Evolutionary conservation across 2,329 filamentous ascomycete species (phyloP).

Genomic region (Talaromyces verruculosus): DNA sequence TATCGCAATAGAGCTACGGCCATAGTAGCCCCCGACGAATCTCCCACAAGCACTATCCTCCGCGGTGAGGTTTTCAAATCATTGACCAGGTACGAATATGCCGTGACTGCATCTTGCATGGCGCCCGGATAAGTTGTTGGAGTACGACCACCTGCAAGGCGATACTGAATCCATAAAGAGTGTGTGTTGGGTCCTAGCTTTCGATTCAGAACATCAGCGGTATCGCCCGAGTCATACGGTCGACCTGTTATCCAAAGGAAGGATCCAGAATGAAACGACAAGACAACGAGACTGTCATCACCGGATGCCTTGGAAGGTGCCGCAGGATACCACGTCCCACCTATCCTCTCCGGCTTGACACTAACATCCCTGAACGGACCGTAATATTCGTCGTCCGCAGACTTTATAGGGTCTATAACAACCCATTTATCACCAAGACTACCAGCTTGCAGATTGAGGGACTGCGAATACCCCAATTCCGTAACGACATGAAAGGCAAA

Average conservation of each 20-base stretch:
- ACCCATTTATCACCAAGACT: conserved; percentile 1
- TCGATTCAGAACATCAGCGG: neutral
- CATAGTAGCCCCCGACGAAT: neutral
- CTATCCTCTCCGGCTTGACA: conserved; percentile 11
- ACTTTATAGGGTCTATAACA: neutral
- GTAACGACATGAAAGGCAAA: neutral
- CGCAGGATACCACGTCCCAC: conserved; percentile 17
- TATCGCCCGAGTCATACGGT: neutral
- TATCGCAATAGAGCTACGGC: neutral
- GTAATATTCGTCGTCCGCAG: neutral
- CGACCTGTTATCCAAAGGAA: conserved; percentile 13
- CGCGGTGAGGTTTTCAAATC: neutral
- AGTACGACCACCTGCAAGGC: neutral
- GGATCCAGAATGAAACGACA: conserved; percentile 17
- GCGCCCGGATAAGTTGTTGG: neutral
- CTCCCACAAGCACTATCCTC: neutral
- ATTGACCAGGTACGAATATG: neutral
- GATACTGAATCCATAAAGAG: neutral
- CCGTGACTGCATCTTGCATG: neutral
- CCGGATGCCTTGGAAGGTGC: neutral
- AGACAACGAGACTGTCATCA: neutral
- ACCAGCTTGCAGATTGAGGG: neutral
- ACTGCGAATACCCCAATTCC: neutral
- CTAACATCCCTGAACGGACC: conserved; percentile 1
- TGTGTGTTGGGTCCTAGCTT: neutral